Base-by-base conservation (phyloP, 2,329 filamentous ascomycete species). In the Fonsecaea nubica region DNA sequence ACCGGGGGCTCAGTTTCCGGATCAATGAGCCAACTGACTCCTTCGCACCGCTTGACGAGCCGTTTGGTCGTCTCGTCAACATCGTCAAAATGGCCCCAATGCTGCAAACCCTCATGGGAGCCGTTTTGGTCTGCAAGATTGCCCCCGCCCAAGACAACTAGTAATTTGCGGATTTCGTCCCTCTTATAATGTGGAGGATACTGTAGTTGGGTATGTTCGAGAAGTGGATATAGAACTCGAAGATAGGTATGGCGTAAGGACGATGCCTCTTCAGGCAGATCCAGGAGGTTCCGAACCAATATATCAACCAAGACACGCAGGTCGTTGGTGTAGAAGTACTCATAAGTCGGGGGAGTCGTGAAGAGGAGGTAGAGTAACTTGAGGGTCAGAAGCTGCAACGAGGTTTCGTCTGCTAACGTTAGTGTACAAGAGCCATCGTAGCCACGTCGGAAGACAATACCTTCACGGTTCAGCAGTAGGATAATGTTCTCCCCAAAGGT, bases 261-360 rank as follows among this genome's bases (percentile, higher is more conserved):
- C 13, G 77, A 73, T 10, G 83, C 88, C 76, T 97, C 94, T 74
- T 94, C 90, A 0, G 96, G 95, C 8, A 99, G 84, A 76, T 99
- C 95, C 74, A 98, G 88, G n/a, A 99, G 84, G 75, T 99, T 99
- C 52, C 95, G 91, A 67, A 99, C 92, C 65, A 99, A 93, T 70
- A 99, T 95, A 75, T 99, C 95, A 55, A 98, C 85, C 15, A 99
- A 86, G 4, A 99, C 95, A 65, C 92, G 91, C 35, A 99, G 84
- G 75, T 99, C 95, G 76, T 99, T 99, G 33, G 93, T 97, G 79
- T 98, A 99, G 76, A 99, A 99, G 79, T 98, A 99, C 80, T 99
- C 95, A 77, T 95, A 92, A 0, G 95, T 99, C 15, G 90, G 87
- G 64, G 88, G 88, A 9, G 92, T 98, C 4, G 93, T 97, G 79